These are phyloP conservation scores for Thermochaetoides dissita DNA, from an alignment of 2,329 filamentous ascomycete species.

Conservation along the genomic window DNA sequence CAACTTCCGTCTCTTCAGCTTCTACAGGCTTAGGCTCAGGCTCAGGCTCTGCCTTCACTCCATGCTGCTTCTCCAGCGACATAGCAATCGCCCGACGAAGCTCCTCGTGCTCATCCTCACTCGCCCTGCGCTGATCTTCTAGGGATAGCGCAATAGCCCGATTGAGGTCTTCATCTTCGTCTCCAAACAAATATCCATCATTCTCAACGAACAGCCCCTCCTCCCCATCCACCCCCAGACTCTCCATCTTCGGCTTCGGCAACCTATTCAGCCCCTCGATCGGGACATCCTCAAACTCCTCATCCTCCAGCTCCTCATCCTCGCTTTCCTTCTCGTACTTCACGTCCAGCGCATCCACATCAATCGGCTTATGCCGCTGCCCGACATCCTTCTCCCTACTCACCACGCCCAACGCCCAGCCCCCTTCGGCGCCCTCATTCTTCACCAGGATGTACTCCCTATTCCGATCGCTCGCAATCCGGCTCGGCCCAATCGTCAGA, in stretches of 20 bases:
- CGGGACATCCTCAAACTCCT: constrained; percentile 83
- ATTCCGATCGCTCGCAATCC: constrained; percentile 72
- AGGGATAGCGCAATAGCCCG: constrained; percentile 77
- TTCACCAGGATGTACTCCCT: constrained; percentile 93
- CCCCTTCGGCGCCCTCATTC: constrained; percentile 87
- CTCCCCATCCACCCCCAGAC: constrained; percentile 22
- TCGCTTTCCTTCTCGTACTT: constrained; percentile 42
- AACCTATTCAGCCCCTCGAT: constrained; percentile 80
- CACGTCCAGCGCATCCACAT: constrained; percentile 59
- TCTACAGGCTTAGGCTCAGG: constrained; percentile 11
- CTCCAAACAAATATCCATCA: constrained; percentile 8
- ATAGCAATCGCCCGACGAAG: constrained; percentile 30
- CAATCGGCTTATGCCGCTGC: constrained; percentile 74
- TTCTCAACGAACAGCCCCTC: constrained; percentile 42
- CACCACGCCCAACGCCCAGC: constrained; percentile 91
- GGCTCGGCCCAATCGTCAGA: constrained; percentile 49
- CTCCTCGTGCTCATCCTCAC: constrained; percentile 7
- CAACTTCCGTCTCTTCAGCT: constrained; percentile 4
- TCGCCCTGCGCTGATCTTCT: constrained; percentile 40
- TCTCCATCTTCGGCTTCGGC: constrained; percentile 36
- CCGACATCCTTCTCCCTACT: constrained; percentile 70
- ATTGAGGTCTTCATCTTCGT: constrained; percentile 52
- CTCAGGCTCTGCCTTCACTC: constrained; percentile 18
- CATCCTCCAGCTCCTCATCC: constrained; percentile 55
- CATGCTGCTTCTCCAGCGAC: constrained; percentile 57